Percentiles rank a stretch among this genome's conserved stretches.
phyloP scores from a whole-genome alignment of 495 filamentous ascomycete species.

The Hypoxylon intermedium region DNA sequence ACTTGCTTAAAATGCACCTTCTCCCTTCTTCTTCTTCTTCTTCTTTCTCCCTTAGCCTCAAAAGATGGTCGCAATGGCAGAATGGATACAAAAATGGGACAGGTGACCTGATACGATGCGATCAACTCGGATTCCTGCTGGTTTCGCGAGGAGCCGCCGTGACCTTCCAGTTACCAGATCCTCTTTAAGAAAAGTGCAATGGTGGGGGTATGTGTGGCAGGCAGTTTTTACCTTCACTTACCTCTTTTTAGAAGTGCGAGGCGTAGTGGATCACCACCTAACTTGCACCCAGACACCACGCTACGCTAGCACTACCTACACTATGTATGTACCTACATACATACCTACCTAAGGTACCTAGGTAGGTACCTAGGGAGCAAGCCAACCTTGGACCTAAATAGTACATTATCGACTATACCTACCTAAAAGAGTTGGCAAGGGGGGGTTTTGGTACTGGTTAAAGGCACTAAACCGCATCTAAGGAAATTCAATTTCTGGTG shows the following conservation, averaged over 20 bases:
- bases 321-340: too few relatives aligned
- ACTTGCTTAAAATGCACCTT: too few relatives aligned
- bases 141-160: constrained; percentile 19
- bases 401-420: constrained; percentile 9
- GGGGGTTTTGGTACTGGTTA: neutral
- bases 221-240: constrained; percentile 15
- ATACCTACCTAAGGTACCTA: too few relatives aligned
- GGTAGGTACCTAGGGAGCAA: too few relatives aligned
- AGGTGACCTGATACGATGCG: constrained; percentile 22
- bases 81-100: constrained; percentile 9
- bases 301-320: neutral
- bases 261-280: constrained; percentile 6
- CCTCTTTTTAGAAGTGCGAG: constrained; percentile 31
- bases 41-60: neutral
- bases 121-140: constrained; percentile 22
- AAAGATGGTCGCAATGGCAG: constrained; percentile 23
- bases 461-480: neutral
- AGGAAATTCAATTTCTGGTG: constrained; percentile 1
- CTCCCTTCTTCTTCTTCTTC: neutral
- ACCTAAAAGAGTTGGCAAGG: neutral
- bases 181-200: constrained; percentile 18
- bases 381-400: too few relatives aligned
- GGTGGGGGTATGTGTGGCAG: neutral
- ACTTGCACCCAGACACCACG: neutral
- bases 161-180: constrained; percentile 26